A percentile compares a stretch with the other conserved stretches of the same genome.
Conservation (phyloP, 1,284 basidiomycete genomes). For the Irpex lacteus region DNA sequence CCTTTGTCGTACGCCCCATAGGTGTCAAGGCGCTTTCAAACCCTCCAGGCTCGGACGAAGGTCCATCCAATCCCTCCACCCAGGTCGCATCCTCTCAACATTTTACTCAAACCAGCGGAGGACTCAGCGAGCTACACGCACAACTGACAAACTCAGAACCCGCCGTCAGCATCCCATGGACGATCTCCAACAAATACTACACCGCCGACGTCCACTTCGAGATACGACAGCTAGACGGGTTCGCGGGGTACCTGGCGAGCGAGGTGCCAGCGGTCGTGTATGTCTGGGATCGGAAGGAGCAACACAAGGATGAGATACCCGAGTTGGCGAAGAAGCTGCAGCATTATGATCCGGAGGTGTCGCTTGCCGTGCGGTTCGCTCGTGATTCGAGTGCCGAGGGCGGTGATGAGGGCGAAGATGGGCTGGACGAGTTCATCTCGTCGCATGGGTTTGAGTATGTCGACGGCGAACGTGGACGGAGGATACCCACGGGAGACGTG, state of each 20-base stretch:
- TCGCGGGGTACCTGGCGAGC: constrained; percentile 30
- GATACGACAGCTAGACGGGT: constrained; percentile 23
- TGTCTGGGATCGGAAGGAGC: constrained; percentile 64
- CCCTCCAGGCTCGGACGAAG: neutral
- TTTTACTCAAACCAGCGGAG: neutral
- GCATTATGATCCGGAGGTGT: constrained; percentile 62
- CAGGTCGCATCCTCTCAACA: neutral
- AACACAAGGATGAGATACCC: constrained; percentile 50
- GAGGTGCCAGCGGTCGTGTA: constrained; percentile 69
- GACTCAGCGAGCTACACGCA: neutral
- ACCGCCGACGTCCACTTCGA: constrained; percentile 73
- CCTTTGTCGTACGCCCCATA: constrained; percentile 8
- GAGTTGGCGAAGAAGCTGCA: constrained; percentile 45
- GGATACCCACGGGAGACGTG: constrained; percentile 22
- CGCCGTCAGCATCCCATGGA: constrained; percentile 57
- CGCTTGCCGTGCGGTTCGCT: constrained; percentile 58
- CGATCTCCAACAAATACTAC: constrained; percentile 84
- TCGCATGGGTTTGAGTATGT: constrained; percentile 74
- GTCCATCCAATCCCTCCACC: neutral
- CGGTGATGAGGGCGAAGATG: constrained; percentile 41
- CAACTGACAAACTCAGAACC: neutral
- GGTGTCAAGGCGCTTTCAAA: constrained; percentile 25
- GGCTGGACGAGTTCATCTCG: constrained; percentile 62
- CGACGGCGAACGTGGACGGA: constrained; percentile 33
- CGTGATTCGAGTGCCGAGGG: constrained; percentile 8